Percentiles rank a stretch among this genome's conserved stretches.
phyloP scores from a whole-genome alignment of 2,329 filamentous ascomycete genomes.

The Ceratocystis alfenasii region DNA sequence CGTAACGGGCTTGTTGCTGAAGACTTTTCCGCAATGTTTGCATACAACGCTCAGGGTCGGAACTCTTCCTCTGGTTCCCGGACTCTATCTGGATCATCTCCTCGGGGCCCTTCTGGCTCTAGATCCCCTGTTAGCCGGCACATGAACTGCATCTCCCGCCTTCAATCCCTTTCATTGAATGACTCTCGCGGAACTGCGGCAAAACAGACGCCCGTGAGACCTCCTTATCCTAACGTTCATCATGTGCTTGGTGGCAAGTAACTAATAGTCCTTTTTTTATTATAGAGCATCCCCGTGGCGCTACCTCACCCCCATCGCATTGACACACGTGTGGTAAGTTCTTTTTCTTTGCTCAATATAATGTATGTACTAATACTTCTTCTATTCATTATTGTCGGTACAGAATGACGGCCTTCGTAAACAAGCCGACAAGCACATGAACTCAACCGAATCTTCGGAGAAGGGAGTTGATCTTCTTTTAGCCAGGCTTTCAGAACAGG shows the following conservation, averaged over 20 bases:
- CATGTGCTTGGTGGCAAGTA: not conserved
- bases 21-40: slow-evolving; percentile 14
- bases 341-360: not conserved
- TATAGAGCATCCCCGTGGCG: slow-evolving; percentile 6
- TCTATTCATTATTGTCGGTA: not conserved
- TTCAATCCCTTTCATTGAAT: slow-evolving; percentile 11
- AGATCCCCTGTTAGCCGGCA: slow-evolving; percentile 9
- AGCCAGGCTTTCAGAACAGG: slow-evolving; percentile 60
- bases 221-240: not conserved
- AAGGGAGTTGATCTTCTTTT: slow-evolving; percentile 34
- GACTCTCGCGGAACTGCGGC: slow-evolving; percentile 2
- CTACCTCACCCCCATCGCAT: slow-evolving; percentile 1
- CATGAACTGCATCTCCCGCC: not conserved
- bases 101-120: not conserved
- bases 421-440: slow-evolving; percentile 8
- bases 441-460: slow-evolving; percentile 7
- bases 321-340: slow-evolving; percentile 11
- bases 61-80: slow-evolving; percentile 11
- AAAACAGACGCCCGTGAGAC: slow-evolving; percentile 12
- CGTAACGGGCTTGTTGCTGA: slow-evolving; percentile 3
- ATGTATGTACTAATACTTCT: not conserved
- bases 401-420: slow-evolving; percentile 6
- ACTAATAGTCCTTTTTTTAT: not conserved
- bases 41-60: slow-evolving; percentile 15
- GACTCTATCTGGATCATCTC: not conserved